Conservation (phyloP, 805 yeast species). For the Starmerella asiatica region DNA sequence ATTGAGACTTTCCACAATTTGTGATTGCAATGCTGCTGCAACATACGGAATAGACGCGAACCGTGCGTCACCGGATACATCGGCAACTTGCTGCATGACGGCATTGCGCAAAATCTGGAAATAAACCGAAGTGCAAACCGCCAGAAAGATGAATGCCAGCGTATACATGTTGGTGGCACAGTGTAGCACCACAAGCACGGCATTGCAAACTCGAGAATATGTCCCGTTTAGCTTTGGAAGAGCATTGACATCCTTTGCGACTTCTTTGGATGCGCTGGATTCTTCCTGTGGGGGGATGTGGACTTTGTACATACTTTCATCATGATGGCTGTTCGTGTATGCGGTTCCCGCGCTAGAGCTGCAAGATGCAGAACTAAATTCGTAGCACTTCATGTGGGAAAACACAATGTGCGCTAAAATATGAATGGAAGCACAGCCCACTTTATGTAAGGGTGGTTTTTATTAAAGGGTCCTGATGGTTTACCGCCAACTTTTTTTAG, state of each 20-base stretch:
- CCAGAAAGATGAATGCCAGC: not conserved
- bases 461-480: not conserved
- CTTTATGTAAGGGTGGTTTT: not conserved
- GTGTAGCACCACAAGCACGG: not conserved
- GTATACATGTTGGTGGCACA: not conserved
- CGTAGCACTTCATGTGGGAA: too few species aligned
- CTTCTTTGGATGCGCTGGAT: too few species aligned
- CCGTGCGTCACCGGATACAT: not conserved
- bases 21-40: constrained; percentile 1
- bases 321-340: not conserved
- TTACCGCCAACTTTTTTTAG: not conserved
- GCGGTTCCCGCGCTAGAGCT: too few species aligned
- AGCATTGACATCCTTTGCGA: too few species aligned
- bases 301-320: not conserved
- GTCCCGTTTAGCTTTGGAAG: too few species aligned
- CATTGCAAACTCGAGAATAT: too few species aligned
- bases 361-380: too few species aligned
- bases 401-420: too few species aligned
- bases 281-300: too few species aligned
- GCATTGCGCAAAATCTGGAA: not conserved
- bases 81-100: not conserved
- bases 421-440: constrained; percentile 6
- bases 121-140: not conserved
- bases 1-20: constrained; percentile 8
- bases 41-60: constrained; percentile 1